A percentile compares a stretch with the other conserved stretches of the same genome.
These are phyloP conservation scores for Nothophytophthora sp. DNA, from an alignment of 352 stramenopile genomes.

Conservation along the genomic window DNA sequence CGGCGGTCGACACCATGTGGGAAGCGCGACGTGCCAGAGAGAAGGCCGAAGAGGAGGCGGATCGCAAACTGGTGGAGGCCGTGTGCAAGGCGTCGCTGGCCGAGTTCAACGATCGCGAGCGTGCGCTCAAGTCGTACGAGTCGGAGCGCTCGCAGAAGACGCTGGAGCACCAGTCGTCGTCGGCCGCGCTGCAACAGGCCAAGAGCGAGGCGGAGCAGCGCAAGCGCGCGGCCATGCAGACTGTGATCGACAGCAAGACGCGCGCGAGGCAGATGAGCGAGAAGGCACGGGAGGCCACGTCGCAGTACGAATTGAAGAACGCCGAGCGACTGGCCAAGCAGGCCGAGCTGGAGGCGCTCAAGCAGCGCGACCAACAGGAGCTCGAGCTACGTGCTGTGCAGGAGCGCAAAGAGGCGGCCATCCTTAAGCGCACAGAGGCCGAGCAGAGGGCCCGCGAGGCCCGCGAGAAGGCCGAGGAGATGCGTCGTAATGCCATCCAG, in stretches of 20 bases:
- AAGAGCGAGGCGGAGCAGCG: slow-evolving; percentile 51
- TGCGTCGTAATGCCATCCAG: slow-evolving; percentile 65
- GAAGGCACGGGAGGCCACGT: slow-evolving; percentile 63
- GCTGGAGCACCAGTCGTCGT: slow-evolving; percentile 29
- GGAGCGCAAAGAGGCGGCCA: slow-evolving; percentile 62
- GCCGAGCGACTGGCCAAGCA: slow-evolving; percentile 56
- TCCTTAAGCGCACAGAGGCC: slow-evolving; percentile 63
- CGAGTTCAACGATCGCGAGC: slow-evolving; percentile 74
- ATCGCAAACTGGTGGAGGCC: slow-evolving; percentile 77
- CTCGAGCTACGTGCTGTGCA: slow-evolving; percentile 47
- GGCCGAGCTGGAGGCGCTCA: slow-evolving; percentile 40
- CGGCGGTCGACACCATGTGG: slow-evolving; percentile 61
- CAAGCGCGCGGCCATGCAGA: slow-evolving; percentile 73
- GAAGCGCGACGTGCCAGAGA: slow-evolving; percentile 53
- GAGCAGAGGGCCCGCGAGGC: slow-evolving; percentile 64
- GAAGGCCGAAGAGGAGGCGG: slow-evolving; percentile 54
- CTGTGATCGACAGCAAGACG: slow-evolving; percentile 73
- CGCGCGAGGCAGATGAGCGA: slow-evolving; percentile 58
- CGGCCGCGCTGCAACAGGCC: slow-evolving; percentile 36
- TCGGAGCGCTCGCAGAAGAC: slow-evolving; percentile 34
- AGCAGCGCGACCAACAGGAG: slow-evolving; percentile 46
- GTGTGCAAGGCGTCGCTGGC: slow-evolving; percentile 77
- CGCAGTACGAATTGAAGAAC: slow-evolving; percentile 60
- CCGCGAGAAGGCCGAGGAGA: slow-evolving; percentile 55
- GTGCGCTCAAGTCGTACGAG: slow-evolving; percentile 56